Percentiles rank a stretch among this genome's conserved stretches.
phyloP scores from a whole-genome alignment of 2,329 filamentous ascomycete species.

The Hirsutella minnesotensis region DNA sequence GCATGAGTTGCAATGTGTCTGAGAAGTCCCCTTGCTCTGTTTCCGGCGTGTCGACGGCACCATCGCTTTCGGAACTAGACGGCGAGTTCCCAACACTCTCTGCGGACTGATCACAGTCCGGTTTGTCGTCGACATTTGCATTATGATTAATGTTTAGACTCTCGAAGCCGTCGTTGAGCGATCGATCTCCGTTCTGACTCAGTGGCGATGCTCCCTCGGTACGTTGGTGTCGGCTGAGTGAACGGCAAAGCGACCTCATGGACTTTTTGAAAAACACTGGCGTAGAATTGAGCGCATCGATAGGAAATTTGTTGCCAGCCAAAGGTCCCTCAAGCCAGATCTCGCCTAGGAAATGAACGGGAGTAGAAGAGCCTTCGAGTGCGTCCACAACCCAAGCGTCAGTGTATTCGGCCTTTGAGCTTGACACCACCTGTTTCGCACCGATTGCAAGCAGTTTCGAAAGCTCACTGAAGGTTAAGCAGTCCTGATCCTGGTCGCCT shows the following conservation, averaged over 20 bases:
- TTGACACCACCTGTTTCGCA: not conserved
- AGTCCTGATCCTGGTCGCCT: not conserved
- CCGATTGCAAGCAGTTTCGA: not conserved
- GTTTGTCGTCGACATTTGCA: not conserved
- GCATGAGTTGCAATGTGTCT: constrained; percentile 15
- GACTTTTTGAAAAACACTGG: not conserved
- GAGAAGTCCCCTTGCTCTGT: not conserved
- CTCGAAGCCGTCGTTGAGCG: not conserved
- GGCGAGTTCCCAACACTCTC: constrained; percentile 1
- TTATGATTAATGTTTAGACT: not conserved
- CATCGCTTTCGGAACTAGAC: constrained; percentile 1
- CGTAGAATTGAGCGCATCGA: too few species aligned
- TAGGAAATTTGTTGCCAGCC: not conserved
- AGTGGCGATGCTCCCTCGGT: not conserved
- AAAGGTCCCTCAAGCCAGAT: constrained; percentile 2
- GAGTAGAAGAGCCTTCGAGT: not conserved
- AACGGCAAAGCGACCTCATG: not conserved
- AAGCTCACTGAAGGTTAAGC: not conserved
- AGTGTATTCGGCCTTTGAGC: not conserved
- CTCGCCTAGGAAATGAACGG: not conserved
- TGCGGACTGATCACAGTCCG: not conserved
- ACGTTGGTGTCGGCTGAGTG: not conserved
- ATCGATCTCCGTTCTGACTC: not conserved
- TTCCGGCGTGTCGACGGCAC: not conserved
- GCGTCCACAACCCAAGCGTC: not conserved